phyloP scores from a whole-genome alignment of 2,329 filamentous ascomycete genomes.

The Hypoxylon sp. region DNA sequence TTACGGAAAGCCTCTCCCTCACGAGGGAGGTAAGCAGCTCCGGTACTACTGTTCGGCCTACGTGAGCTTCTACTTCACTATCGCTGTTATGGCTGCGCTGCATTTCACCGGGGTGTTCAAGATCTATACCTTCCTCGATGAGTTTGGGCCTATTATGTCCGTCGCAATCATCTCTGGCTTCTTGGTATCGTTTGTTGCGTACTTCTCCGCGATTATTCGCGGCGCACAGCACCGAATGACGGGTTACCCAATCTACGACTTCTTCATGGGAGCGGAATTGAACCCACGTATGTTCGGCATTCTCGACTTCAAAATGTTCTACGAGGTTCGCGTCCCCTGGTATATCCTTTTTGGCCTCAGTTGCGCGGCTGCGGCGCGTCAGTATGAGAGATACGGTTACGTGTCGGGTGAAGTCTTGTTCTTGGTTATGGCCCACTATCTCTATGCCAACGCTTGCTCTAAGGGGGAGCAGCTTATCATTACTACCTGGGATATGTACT shows the following conservation, averaged over 20 bases:
- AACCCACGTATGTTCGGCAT: constrained; percentile 90
- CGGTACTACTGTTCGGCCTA: constrained; percentile 95
- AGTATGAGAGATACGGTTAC: constrained; percentile 87
- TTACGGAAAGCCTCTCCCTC: constrained; percentile 88
- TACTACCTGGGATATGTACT: constrained; percentile 96
- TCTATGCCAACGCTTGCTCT: constrained; percentile 91
- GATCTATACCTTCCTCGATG: constrained; percentile 91
- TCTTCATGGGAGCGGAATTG: constrained; percentile 92
- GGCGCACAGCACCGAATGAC: constrained; percentile 94
- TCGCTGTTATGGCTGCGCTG: constrained; percentile 75
- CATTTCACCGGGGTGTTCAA: constrained; percentile 89
- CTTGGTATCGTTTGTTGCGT: constrained; percentile 84
- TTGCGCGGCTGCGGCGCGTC: constrained; percentile 80
- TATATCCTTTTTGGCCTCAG: constrained; percentile 87
- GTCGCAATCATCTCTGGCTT: constrained; percentile 94
- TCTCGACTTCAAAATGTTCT: constrained; percentile 97
- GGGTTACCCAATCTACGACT: constrained; percentile 85
- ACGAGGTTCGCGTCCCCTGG: constrained; percentile 92
- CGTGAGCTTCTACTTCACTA: constrained; percentile 87
- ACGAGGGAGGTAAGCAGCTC: constrained; percentile 86
- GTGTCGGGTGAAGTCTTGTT: constrained; percentile 88
- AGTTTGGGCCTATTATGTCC: constrained; percentile 92
- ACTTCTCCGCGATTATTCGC: constrained; percentile 83
- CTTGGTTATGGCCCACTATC: constrained; percentile 87
- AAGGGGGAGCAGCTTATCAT: constrained; percentile 94